Conservation (phyloP, 257 asterid species). For the Fraxinus excelsior region DNA sequence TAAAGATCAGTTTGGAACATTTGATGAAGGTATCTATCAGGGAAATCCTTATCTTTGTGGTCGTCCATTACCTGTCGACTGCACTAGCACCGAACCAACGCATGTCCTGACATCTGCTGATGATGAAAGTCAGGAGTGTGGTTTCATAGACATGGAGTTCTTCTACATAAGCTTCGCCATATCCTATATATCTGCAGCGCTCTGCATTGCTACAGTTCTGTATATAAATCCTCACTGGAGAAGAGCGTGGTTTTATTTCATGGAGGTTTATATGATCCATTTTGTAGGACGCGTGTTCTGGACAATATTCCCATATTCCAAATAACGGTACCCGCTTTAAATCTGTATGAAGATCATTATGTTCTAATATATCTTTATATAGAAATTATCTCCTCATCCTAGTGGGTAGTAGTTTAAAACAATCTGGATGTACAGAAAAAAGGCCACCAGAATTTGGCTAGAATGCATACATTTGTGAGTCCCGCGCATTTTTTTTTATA, state of each 20-base stretch:
- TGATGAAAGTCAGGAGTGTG: constrained; percentile 4
- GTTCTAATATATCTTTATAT: too few relatives aligned
- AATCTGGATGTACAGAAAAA: too few relatives aligned
- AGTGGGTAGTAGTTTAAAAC: too few relatives aligned
- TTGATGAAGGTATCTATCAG: constrained; percentile 16
- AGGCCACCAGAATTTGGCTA: too few relatives aligned
- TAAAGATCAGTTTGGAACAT: constrained; percentile 8
- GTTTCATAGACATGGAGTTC: not conserved
- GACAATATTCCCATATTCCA: too few relatives aligned
- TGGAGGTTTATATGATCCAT: not conserved
- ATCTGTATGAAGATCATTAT: too few relatives aligned
- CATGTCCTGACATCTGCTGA: not conserved
- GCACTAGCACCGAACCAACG: not conserved
- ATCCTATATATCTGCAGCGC: not conserved
- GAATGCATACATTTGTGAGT: too few relatives aligned
- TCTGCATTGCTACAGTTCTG: not conserved
- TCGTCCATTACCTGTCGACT: not conserved
- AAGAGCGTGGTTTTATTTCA: constrained; percentile 1
- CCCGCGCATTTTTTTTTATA: too few relatives aligned
- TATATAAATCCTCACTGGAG: constrained; percentile 19
- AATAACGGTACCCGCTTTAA: too few relatives aligned
- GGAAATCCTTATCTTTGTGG: constrained; percentile 23
- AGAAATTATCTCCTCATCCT: too few relatives aligned
- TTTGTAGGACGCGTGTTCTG: too few relatives aligned
- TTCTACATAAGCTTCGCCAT: constrained; percentile 2